Base-by-base conservation (phyloP, 2,329 filamentous ascomycete genomes). In the Hypoxylon sp. region DNA sequence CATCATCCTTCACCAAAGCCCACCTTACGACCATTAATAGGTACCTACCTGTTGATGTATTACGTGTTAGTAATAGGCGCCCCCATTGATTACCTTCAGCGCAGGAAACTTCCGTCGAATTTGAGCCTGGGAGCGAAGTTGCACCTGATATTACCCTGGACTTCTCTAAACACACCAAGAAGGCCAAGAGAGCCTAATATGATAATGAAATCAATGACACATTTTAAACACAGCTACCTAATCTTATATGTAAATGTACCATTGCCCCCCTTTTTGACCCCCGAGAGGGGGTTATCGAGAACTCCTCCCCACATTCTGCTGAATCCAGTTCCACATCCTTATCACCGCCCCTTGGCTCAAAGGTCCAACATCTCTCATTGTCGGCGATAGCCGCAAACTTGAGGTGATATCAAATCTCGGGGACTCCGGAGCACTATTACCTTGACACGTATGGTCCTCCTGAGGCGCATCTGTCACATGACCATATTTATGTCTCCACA, bases 401-500 rank as follows among this genome's bases (percentile, higher is more conserved):
- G 75, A 72, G 10, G 47, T 55, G 61, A 79, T 77, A 3, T 78
- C 79, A 61, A 84, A 84, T 11, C 3, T 31, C 2, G 61, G 64
- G 13, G 70, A 65, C 24, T 62, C 62, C 29, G 19, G 29, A 6
- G 56, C 39, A 5, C 58, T 65, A 11, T 53, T 52, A 11, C 61
- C 7, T 27, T 48, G 15, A 15, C 37, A 6, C 4, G 53, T 19
- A 11, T 35, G 6, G 31, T 44, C 17, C 7, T 52, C 21, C 8
- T 19, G 6, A 17, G 50, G 13, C 21, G n/a, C 10, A 32, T 7
- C 13, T 1, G 17, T 51, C 37, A 37, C 32, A 17, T 53, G 17
- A 42, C 17, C 17, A 73, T 84, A 85, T 3, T 77, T 78, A 56
- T 78, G 76, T 70, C 82, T 83, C 86, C 86, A 88, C 35, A 85